Evolutionary conservation across 495 filamentous ascomycete species (phyloP), one percentile per base, ranked within the genome.

Genomic region (Penicillium malachiteum): DNA sequence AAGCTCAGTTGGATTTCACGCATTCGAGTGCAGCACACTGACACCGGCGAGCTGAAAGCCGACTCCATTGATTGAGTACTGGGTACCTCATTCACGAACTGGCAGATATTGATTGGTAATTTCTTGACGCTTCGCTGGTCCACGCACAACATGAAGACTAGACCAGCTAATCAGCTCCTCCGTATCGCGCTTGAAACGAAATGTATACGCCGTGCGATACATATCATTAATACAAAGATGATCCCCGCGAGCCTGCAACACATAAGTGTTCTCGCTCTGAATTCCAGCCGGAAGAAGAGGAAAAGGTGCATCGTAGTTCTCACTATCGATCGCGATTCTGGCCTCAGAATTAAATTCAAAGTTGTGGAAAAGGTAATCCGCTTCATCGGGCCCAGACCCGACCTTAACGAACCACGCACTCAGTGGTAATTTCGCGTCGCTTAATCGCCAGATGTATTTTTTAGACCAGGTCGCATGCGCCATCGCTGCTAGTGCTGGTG

Each of bases 361-460:
- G 48, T 74, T 68, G 50, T 78, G 76, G 44, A 78, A 78, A 7
- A 78, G 62, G 51, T 78, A 77, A 44, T 78, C 76, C 7, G 72
- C 66, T 56, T 74, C 72, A 1, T 71, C 71, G 0, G 71, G 63
- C 10, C 65, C 56, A 2, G 62, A 60, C 10, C 59, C 60, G 7
- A 72, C 58, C 47, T 77, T 78, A n/a, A 76, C 74, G 39, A 78
- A 78, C 74, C 74, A 78, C 18, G 76, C 73, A 48, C 74, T 78
- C 9, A 78, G 69, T 13, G 59, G 55, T 8, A 58, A 68, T 5
- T 55, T 50, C 4, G 64, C 64, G n/a, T 48, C 58, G 30, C 44
- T 53, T 16, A 71, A 47, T 0, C 74, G 71, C 76, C 76, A 78
- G 47, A 78, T 76, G 38, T 78, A 78, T 51, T 75, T 76, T 57